Evolutionary conservation across 768 basidiomycete genomes (phyloP).

Genomic region (Grammothele lineata): DNA sequence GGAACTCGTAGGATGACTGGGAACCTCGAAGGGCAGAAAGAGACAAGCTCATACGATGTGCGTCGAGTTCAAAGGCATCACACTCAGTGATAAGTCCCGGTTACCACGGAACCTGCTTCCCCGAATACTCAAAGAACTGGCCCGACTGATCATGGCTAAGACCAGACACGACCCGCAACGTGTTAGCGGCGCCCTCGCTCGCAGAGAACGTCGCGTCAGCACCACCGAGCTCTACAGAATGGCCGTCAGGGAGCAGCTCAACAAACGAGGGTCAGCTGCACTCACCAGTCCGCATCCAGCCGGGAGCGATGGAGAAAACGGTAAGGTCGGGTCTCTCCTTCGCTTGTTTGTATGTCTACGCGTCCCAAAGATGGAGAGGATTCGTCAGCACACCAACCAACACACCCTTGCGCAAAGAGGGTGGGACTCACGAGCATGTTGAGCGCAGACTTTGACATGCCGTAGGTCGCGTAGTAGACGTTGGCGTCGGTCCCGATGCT

Average conservation of each 20-base stretch:
- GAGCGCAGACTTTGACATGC: slow-evolving; percentile 32
- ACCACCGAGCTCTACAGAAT: slow-evolving; percentile 5
- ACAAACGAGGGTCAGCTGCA: neutral
- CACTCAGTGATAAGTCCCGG: neutral
- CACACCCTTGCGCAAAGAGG: neutral
- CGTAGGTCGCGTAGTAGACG: slow-evolving; percentile 24
- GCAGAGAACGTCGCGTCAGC: neutral
- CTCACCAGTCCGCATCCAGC: slow-evolving; percentile 12
- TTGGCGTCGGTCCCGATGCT: slow-evolving; percentile 24
- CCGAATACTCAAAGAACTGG: neutral
- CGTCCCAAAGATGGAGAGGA: too few species aligned
- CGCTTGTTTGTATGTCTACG: slow-evolving; percentile 14
- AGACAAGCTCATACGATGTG: too few species aligned
- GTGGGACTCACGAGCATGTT: slow-evolving; percentile 34
- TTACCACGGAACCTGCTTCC: slow-evolving; percentile 4
- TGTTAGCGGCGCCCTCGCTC: neutral
- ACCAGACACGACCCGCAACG: too few species aligned
- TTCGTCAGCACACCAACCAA: neutral
- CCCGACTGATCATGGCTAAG: neutral
- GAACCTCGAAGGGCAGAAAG: too few species aligned
- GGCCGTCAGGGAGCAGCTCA: neutral
- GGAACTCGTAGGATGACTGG: too few species aligned
- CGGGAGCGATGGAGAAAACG: slow-evolving; percentile 7
- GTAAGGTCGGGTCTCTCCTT: slow-evolving; percentile 5
- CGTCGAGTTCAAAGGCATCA: too few species aligned